Conservation (phyloP, 768 basidiomycete species). For the Chiua virens region DNA sequence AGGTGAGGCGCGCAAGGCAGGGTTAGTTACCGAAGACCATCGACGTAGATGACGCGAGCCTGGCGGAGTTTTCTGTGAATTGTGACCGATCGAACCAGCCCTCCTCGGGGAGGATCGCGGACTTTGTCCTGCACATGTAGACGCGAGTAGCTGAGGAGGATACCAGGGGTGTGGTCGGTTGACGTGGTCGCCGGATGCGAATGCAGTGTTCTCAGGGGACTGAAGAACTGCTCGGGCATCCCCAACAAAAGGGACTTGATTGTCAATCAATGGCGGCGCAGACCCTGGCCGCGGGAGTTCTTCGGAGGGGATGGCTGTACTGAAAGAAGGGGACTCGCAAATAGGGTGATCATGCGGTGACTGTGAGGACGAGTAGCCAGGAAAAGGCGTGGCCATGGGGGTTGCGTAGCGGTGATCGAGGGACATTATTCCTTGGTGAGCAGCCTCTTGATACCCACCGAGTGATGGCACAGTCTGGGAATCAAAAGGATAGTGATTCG, state of each 20-base stretch:
- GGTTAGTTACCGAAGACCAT: constrained; percentile 32
- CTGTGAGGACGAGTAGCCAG: constrained; percentile 32
- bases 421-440: constrained; percentile 17
- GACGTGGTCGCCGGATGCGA: constrained; percentile 12
- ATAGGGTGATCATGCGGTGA: constrained; percentile 29
- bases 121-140: constrained; percentile 24
- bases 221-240: constrained; percentile 25
- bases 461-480: constrained; percentile 17
- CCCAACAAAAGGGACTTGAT: constrained; percentile 27
- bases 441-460: constrained; percentile 14
- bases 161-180: constrained; percentile 22
- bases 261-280: constrained; percentile 30
- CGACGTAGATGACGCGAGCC: constrained; percentile 30
- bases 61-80: constrained; percentile 27
- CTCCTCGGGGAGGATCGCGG: constrained; percentile 33
- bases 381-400: constrained; percentile 27
- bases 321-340: constrained; percentile 26
- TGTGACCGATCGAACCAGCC: constrained; percentile 33
- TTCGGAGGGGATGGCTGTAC: constrained; percentile 23
- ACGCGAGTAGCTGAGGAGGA: constrained; percentile 15
- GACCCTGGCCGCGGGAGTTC: constrained; percentile 28
- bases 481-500: constrained; percentile 15
- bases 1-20: constrained; percentile 24
- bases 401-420: constrained; percentile 26
- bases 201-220: constrained; percentile 12